phyloP scores from a whole-genome alignment of 2,329 filamentous ascomycete genomes.

The Conoideocrella luteorostrata region DNA sequence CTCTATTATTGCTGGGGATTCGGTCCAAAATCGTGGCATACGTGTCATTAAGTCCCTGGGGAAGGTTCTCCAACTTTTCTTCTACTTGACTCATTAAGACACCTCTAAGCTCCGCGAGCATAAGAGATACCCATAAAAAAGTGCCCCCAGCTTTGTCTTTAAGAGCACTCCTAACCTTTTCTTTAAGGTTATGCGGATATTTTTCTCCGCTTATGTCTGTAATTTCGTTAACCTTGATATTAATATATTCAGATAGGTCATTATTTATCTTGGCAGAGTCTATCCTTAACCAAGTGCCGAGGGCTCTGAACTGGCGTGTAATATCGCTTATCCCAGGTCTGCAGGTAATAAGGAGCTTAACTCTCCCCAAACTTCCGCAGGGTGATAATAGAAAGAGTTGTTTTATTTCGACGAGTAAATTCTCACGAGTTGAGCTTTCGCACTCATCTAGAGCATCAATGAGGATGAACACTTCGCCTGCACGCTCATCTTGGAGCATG shows the following conservation, averaged over 20 bases:
- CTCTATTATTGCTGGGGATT: neutral
- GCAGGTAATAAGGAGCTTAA: slow-evolving; percentile 9
- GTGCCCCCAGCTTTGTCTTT: slow-evolving; percentile 5
- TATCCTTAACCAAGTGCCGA: neutral
- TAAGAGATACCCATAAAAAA: slow-evolving; percentile 9
- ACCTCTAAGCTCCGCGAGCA: slow-evolving; percentile 2
- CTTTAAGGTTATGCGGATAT: neutral
- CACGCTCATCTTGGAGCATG: slow-evolving; percentile 7
- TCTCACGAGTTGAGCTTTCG: slow-evolving; percentile 4
- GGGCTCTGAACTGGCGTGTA: neutral
- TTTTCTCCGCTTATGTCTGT: neutral
- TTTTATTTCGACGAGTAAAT: neutral
- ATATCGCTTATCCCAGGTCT: slow-evolving; percentile 7
- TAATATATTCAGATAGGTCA: slow-evolving; percentile 8
- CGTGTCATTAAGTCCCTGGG: slow-evolving; percentile 8
- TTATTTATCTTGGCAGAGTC: slow-evolving; percentile 2
- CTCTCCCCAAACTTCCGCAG: neutral
- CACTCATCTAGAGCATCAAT: slow-evolving; percentile 12
- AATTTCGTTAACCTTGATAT: neutral
- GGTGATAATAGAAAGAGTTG: neutral
- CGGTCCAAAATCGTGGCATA: slow-evolving; percentile 8
- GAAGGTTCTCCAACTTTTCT: slow-evolving; percentile 3
- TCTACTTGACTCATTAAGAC: neutral
- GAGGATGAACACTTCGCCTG: slow-evolving; percentile 9
- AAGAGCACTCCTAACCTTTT: slow-evolving; percentile 1